Percentiles rank a stretch among this genome's conserved stretches.
phyloP scores from a whole-genome alignment of 1,284 basidiomycete species.

The Pascua sp. region DNA sequence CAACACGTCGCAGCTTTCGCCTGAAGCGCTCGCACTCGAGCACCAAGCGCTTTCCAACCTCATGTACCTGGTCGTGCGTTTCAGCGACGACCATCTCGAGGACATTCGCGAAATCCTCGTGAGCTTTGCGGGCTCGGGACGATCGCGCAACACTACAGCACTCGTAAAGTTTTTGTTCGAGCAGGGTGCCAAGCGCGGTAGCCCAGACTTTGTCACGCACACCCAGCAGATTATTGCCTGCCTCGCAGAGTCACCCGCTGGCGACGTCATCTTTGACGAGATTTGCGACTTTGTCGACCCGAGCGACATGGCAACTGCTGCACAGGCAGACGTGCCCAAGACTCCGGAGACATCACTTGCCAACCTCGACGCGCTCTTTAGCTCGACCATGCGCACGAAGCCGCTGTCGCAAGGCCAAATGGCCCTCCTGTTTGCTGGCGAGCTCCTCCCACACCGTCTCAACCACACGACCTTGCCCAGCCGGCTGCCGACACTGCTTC shows the following conservation, averaged over 20 bases:
- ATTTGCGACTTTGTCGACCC: slow-evolving; percentile 81
- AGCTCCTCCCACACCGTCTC: slow-evolving; percentile 72
- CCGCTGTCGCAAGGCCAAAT: slow-evolving; percentile 74
- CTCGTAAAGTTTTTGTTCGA: slow-evolving; percentile 80
- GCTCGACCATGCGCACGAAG: slow-evolving; percentile 30
- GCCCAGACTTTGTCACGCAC: slow-evolving; percentile 70
- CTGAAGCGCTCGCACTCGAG: slow-evolving; percentile 53
- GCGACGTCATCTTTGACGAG: slow-evolving; percentile 72
- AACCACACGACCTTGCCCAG: slow-evolving; percentile 62
- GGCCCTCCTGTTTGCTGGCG: slow-evolving; percentile 79
- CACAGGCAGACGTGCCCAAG: slow-evolving; percentile 66
- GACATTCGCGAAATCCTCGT: slow-evolving; percentile 80
- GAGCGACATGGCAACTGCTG: slow-evolving; percentile 67
- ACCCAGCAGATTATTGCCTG: slow-evolving; percentile 80
- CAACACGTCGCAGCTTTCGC: slow-evolving; percentile 27
- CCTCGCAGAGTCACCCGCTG: slow-evolving; percentile 72
- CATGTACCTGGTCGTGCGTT: slow-evolving; percentile 76
- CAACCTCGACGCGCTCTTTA: slow-evolving; percentile 45
- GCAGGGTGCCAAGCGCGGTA: slow-evolving; percentile 79
- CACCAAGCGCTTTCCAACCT: slow-evolving; percentile 73
- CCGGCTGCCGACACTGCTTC: slow-evolving; percentile 71
- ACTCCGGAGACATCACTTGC: slow-evolving; percentile 56
- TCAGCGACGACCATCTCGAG: slow-evolving; percentile 70
- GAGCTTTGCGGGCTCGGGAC: slow-evolving; percentile 52
- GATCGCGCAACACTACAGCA: slow-evolving; percentile 64